Evolutionary conservation across 2,329 filamentous ascomycete species (phyloP).

Genomic region (Talaromyces sp.): DNA sequence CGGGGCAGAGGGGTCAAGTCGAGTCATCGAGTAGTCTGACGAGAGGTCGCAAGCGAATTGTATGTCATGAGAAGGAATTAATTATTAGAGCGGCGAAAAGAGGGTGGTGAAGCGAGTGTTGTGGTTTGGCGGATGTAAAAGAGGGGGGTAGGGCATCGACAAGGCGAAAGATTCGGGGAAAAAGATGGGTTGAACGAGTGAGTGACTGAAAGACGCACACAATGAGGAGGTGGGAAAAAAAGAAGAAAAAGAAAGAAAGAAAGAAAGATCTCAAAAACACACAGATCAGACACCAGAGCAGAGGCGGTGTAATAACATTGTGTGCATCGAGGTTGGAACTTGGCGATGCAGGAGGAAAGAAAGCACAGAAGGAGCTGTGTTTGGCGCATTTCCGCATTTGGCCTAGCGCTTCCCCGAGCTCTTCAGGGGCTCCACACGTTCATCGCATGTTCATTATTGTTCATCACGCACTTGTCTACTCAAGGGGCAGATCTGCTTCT

Average conservation of each 20-base stretch:
- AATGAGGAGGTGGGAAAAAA: background rate
- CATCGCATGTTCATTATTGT: background rate
- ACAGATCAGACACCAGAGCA: background rate
- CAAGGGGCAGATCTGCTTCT: background rate
- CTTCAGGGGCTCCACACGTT: background rate
- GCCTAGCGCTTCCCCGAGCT: background rate
- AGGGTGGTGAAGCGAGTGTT: background rate
- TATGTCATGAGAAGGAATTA: background rate
- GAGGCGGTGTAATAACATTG: background rate
- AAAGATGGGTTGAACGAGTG: background rate
- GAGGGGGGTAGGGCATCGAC: background rate
- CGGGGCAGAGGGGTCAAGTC: constrained; percentile 4
- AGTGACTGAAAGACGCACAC: background rate
- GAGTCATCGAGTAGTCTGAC: constrained; percentile 6
- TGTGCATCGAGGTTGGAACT: background rate
- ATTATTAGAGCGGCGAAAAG: background rate
- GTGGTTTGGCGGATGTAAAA: background rate
- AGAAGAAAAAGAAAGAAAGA: background rate
- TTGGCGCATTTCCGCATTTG: background rate
- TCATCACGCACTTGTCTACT: background rate
- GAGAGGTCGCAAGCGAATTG: background rate
- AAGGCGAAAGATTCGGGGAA: background rate
- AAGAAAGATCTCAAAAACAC: background rate
- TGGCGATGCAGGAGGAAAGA: background rate
- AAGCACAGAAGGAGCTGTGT: background rate